These are phyloP conservation scores for Gonapodya sp. DNA, from an alignment of 192 early-diverging fungal genomes.

Conservation along the genomic window DNA sequence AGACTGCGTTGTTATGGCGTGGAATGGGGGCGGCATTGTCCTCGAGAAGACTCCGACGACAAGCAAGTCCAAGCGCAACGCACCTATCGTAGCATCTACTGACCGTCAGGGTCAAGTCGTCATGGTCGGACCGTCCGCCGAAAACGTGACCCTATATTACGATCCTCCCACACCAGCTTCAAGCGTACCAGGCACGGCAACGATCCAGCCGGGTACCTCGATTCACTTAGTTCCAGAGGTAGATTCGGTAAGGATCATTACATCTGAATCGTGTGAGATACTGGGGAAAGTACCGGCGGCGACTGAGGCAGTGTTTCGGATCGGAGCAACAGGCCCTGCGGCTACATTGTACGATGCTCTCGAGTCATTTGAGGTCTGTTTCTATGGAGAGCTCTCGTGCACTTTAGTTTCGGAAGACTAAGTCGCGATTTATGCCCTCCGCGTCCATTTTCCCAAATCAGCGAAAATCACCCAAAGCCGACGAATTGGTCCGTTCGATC, in stretches of 20 bases:
- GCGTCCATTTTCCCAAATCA: constrained; percentile 16
- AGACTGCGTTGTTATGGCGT: not conserved
- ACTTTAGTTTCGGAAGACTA: not conserved
- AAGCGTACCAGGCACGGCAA: not conserved
- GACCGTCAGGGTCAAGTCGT: not conserved
- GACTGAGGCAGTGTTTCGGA: constrained; percentile 77
- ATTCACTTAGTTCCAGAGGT: constrained; percentile 81
- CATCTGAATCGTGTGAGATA: constrained; percentile 71
- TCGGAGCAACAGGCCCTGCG: constrained; percentile 87
- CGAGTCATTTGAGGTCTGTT: constrained; percentile 48
- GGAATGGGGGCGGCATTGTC: not conserved
- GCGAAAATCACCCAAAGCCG: constrained; percentile 75
- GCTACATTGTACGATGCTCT: constrained; percentile 84
- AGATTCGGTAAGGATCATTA: constrained; percentile 86
- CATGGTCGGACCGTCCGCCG: not conserved
- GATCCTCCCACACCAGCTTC: not conserved
- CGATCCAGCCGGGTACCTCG: not conserved
- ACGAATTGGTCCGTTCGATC: constrained; percentile 90
- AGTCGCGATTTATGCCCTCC: constrained; percentile 11
- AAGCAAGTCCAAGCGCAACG: not conserved
- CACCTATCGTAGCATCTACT: not conserved
- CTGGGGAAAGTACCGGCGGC: constrained; percentile 70
- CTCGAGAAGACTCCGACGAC: not conserved
- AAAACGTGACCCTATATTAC: not conserved
- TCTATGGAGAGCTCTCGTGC: not conserved